These are phyloP conservation scores for Cucumis cinereus DNA, from an alignment of 306 rosid genomes.

Conservation along the genomic window DNA sequence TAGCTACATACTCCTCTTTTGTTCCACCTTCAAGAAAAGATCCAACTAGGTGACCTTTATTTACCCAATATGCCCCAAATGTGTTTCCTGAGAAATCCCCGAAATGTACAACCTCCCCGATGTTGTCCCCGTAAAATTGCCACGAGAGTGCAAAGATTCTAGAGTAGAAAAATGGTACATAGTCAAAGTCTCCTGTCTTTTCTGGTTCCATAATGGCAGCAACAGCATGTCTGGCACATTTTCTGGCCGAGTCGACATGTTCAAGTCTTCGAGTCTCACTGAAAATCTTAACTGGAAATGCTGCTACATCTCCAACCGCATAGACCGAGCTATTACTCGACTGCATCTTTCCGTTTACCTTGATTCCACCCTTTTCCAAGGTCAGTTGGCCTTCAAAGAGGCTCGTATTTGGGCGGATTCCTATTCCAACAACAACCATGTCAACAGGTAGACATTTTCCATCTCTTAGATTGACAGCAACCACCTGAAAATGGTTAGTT, in stretches of 20 bases:
- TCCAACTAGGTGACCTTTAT: constrained; percentile 70
- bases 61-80: constrained; percentile 88
- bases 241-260: constrained; percentile 88
- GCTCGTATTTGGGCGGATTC: constrained; percentile 92
- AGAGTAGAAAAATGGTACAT: constrained; percentile 91
- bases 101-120: constrained; percentile 69
- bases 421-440: constrained; percentile 97
- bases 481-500: constrained; percentile 40
- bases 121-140: constrained; percentile 88
- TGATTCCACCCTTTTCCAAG: constrained; percentile 96
- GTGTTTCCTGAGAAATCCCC: constrained; percentile 73
- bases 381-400: constrained; percentile 95
- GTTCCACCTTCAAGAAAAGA: constrained; percentile 73
- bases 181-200: constrained; percentile 60
- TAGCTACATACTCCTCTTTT: constrained; percentile 57
- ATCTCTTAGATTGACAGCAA: constrained; percentile 75
- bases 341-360: constrained; percentile 82
- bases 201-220: constrained; percentile 61
- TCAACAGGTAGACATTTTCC: constrained; percentile 53
- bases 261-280: constrained; percentile 86
- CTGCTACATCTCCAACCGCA: constrained; percentile 93
- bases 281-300: constrained; percentile 88
- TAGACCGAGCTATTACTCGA: constrained; percentile 77
- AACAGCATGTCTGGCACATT: constrained; percentile 71
- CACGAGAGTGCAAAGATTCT: constrained; percentile 86